A percentile compares a stretch with the other conserved stretches of the same genome.
Evolutionary conservation across 1,284 basidiomycete species (phyloP).

Genomic region (Albatrellus sp.): DNA sequence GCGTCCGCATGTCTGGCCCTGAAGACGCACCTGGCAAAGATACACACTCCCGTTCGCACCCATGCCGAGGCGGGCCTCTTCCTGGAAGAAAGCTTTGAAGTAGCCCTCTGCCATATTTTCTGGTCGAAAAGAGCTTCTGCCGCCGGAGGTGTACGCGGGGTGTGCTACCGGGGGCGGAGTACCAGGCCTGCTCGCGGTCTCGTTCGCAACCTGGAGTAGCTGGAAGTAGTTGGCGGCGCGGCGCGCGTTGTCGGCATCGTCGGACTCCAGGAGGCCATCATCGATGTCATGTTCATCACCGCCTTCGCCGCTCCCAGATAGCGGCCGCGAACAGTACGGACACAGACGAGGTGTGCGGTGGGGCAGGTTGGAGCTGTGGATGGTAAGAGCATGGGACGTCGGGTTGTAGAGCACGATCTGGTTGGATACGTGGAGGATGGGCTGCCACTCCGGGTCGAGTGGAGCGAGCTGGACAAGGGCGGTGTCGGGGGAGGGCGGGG

Average conservation of each 20-base stretch:
- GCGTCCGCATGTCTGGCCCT: not conserved
- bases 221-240: conserved; percentile 67
- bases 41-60: conserved; percentile 87
- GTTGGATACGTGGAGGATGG: conserved; percentile 67
- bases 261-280: not conserved
- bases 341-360: conserved; percentile 29
- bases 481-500: not conserved
- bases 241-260: conserved; percentile 16
- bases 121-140: conserved; percentile 29
- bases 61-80: conserved; percentile 79
- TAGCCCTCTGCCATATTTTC: conserved; percentile 73
- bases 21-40: conserved; percentile 58
- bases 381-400: conserved; percentile 72
- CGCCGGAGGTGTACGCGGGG: conserved; percentile 3
- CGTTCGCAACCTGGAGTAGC: conserved; percentile 55
- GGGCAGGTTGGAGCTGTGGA: conserved; percentile 23
- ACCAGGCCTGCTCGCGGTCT: conserved; percentile 45
- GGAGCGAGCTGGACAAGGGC: conserved; percentile 1
- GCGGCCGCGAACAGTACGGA: conserved; percentile 57
- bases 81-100: conserved; percentile 80
- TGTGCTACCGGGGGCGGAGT: conserved; percentile 27
- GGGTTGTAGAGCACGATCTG: conserved; percentile 86
- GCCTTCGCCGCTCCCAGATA: conserved; percentile 21
- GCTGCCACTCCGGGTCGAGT: conserved; percentile 36
- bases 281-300: not conserved